Evolutionary conservation across 345 rosid genomes (phyloP).

Genomic region (Limnanthes douglasii): DNA sequence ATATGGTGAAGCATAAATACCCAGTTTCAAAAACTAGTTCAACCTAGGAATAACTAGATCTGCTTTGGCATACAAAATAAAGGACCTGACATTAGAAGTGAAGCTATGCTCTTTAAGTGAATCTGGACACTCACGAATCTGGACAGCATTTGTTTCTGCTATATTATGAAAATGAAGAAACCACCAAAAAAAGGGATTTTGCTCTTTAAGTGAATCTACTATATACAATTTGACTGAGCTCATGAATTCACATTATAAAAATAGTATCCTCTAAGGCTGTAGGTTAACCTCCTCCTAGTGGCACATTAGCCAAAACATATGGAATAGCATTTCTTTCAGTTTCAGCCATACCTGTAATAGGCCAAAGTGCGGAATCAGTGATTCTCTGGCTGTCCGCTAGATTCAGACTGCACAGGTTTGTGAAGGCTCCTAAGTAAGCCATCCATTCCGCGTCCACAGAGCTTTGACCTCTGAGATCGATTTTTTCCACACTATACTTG

Average conservation of each 20-base stretch:
- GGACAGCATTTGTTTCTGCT: no score
- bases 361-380: constrained; percentile 60
- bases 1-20: background rate
- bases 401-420: constrained; percentile 31
- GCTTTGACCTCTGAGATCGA: constrained; percentile 54
- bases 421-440: constrained; percentile 81
- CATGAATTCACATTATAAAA: background rate
- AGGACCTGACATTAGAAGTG: background rate
- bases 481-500: constrained; percentile 50
- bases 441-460: constrained; percentile 84
- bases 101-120: background rate
- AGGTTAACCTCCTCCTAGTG: no score
- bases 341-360: constrained; percentile 36
- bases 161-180: no score
- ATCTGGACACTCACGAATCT: no score
- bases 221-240: no score
- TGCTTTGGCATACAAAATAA: background rate
- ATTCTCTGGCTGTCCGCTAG: constrained; percentile 57
- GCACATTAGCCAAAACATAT: no score
- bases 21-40: background rate
- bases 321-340: no score
- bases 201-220: no score
- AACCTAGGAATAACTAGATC: background rate
- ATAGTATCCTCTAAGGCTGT: background rate
- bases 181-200: no score